Evolutionary conservation across 306 rosid genomes (phyloP).

Genomic region (Quercus ilex): DNA sequence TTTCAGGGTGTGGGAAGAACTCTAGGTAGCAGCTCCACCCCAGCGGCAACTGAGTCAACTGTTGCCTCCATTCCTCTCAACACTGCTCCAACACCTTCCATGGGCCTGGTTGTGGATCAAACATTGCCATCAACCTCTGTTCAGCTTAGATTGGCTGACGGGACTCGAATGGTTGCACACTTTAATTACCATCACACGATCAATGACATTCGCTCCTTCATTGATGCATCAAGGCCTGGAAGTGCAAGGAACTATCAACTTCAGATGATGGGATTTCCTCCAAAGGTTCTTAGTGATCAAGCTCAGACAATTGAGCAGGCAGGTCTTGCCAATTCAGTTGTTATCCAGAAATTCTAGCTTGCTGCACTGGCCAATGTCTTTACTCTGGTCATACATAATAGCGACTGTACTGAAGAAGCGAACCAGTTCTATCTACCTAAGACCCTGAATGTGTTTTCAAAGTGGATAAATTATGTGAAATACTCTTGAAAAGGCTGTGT

Average conservation of each 20-base stretch:
- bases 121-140: constrained; percentile 71
- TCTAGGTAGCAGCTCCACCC: constrained; percentile 76
- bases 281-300: constrained; percentile 68
- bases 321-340: constrained; percentile 89
- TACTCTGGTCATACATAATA: constrained; percentile 10
- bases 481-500: background rate
- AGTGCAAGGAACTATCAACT: constrained; percentile 59
- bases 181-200: constrained; percentile 69
- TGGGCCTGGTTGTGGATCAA: constrained; percentile 62
- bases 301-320: constrained; percentile 78
- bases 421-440: constrained; percentile 13
- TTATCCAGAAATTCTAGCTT: constrained; percentile 80
- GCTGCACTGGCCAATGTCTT: background rate
- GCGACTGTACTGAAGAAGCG: constrained; percentile 19
- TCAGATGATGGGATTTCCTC: constrained; percentile 94
- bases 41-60: constrained; percentile 43
- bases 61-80: constrained; percentile 27
- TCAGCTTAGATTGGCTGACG: constrained; percentile 92
- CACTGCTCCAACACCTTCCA: constrained; percentile 42
- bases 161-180: constrained; percentile 72
- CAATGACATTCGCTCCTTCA: constrained; percentile 60
- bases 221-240: constrained; percentile 73
- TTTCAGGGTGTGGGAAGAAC: constrained; percentile 97
- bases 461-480: constrained; percentile 11
- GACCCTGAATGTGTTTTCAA: constrained; percentile 4